Base-by-base conservation (phyloP, 305 asterid genomes). In the Fraxinus platypoda region DNA sequence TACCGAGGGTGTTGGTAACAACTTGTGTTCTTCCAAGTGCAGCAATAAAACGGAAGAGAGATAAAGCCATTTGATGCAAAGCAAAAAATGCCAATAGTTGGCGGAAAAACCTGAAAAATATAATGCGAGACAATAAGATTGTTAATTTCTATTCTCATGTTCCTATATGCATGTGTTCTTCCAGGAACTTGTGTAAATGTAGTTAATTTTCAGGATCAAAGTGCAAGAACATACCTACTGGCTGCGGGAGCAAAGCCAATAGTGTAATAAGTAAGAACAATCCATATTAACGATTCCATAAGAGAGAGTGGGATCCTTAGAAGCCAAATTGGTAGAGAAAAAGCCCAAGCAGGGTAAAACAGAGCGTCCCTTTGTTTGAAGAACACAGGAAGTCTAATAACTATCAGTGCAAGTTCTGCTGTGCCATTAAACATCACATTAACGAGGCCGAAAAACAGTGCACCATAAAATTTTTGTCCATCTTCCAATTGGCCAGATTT, bases 331-430 rank as follows among this genome's bases (percentile, higher is more conserved):
- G 99, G 99, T 54, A 95, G 84, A 15, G 98, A 91, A 80, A 92
- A 95, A 3, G 98, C 99, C 99, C 99, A 95, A 70, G 99, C 92
- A 6, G 99, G 98, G 88, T 82, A 94, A 86, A 95, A 95, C 62
- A 92, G 86, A 76, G 92, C 90, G 79, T 94, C 97, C 82, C 99
- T 83, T 79, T 95, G 99, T 83, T 94, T 94, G 72, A 91, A 95
- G 90, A 94, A 93, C 74, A 94, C 98, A 0, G 98, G 98, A 86
- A 95, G 97, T 83, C 98, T 87, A 59, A 89, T 46, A 80, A 92
- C 77, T 2, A 92, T 93, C 81, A 95, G 81, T n/a, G 94, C 97
- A 77, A 95, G 93, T 91, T 95, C 98, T 8, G 97, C 93, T 6
- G 95, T 90, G 68, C 98, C 98, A 78, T 95, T 95, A 77, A 95